These are phyloP conservation scores for Nicotiana undulata DNA, from an alignment of 257 asterid genomes.

Conservation along the genomic window DNA sequence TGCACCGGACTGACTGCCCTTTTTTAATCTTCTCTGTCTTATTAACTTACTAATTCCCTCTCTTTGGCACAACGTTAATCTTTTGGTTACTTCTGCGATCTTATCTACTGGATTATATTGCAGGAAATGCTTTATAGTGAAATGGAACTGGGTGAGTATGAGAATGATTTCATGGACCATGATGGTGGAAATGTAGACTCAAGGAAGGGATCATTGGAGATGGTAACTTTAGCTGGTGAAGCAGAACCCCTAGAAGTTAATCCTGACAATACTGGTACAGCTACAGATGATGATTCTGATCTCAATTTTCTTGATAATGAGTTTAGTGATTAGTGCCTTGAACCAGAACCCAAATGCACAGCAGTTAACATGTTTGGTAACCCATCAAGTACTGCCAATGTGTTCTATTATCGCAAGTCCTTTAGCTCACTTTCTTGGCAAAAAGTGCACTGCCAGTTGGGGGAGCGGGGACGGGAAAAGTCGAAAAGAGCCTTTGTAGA, in stretches of 20 bases:
- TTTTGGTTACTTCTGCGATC: background rate
- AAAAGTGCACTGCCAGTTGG: background rate
- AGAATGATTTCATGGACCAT: slow-evolving; percentile 48
- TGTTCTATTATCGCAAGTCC: background rate
- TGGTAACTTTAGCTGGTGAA: slow-evolving; percentile 37
- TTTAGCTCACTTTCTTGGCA: background rate
- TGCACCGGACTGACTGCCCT: too few relatives aligned
- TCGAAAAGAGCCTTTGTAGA: background rate
- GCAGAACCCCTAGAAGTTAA: slow-evolving; percentile 44
- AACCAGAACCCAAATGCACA: background rate
- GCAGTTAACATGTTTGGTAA: background rate
- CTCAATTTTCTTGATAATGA: slow-evolving; percentile 63
- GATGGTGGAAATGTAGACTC: slow-evolving; percentile 47
- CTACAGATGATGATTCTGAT: slow-evolving; percentile 36
- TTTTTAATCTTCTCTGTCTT: background rate
- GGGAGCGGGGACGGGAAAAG: background rate
- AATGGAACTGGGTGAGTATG: slow-evolving; percentile 62
- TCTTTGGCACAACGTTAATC: background rate
- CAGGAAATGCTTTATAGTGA: slow-evolving; percentile 65
- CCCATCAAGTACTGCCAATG: background rate
- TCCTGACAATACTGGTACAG: slow-evolving; percentile 32
- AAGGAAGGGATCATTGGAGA: slow-evolving; percentile 47
- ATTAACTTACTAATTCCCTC: background rate
- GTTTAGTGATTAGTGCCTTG: slow-evolving; percentile 32
- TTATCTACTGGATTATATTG: slow-evolving; percentile 2